Conservation (phyloP, 495 filamentous ascomycete species). For the Podospora conica region DNA sequence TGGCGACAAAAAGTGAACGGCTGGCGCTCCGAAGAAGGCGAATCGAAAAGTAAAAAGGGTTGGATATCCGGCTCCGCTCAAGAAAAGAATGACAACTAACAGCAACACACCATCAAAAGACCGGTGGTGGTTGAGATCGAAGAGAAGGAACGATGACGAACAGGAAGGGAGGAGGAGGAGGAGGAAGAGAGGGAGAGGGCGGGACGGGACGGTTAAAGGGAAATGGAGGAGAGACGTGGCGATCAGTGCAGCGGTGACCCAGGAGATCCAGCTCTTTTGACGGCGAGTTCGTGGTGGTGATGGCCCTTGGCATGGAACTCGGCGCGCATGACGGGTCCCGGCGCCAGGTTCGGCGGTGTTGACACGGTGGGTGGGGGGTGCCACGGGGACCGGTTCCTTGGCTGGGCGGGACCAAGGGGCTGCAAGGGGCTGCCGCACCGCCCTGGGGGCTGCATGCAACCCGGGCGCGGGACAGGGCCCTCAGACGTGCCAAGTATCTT, state of each 20-base stretch:
- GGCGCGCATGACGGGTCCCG: constrained; percentile 7
- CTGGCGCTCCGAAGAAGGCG: constrained; percentile 15
- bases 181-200: background rate
- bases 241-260: constrained; percentile 12
- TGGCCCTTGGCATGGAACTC: constrained; percentile 7
- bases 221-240: constrained; percentile 11
- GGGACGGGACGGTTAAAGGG: background rate
- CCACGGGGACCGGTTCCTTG: background rate
- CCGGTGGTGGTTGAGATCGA: background rate
- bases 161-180: background rate
- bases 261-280: constrained; percentile 11
- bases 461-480: constrained; percentile 6
- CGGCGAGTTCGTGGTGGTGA: background rate
- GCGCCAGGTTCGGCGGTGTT: constrained; percentile 8
- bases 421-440: constrained; percentile 7
- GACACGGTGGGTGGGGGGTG: background rate
- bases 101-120: constrained; percentile 2
- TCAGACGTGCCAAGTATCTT: constrained; percentile 12
- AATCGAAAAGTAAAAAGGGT: constrained; percentile 2
- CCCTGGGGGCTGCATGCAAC: constrained; percentile 4
- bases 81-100: constrained; percentile 19
- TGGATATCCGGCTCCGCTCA: constrained; percentile 9
- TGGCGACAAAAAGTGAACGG: constrained; percentile 11
- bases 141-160: constrained; percentile 1
- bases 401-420: background rate